phyloP scores from a whole-genome alignment of 352 stramenopile genomes.

The Pythium monospermum region DNA sequence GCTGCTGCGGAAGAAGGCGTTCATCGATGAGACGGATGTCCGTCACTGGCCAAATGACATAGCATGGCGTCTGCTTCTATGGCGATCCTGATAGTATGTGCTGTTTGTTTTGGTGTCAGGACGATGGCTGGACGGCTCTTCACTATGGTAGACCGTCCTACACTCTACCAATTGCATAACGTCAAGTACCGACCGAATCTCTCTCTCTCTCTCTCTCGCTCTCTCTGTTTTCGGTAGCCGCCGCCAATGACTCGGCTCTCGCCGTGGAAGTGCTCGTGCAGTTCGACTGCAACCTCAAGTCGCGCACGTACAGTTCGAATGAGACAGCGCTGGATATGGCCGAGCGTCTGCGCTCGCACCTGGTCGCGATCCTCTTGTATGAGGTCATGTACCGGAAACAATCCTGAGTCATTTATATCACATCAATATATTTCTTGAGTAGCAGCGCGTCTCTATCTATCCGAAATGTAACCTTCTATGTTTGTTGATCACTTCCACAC shows the following conservation, averaged over 20 bases:
- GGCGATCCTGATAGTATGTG: no score
- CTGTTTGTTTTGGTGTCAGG: conserved; percentile 21
- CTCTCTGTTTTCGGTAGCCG: no score
- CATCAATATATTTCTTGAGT: no score
- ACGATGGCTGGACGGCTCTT: conserved; percentile 69
- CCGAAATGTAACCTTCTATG: not conserved
- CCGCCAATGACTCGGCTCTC: conserved; percentile 57
- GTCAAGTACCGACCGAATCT: no score
- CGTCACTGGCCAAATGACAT: conserved; percentile 13
- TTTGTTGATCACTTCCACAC: conserved; percentile 14
- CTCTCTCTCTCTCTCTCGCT: no score
- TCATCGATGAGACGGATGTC: conserved; percentile 79
- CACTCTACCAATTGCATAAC: no score
- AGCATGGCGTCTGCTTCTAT: no score
- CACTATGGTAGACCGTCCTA: no score
- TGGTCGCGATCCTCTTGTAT: conserved; percentile 72
- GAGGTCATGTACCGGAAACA: conserved; percentile 44
- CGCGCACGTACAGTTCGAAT: conserved; percentile 54
- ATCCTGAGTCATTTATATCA: no score
- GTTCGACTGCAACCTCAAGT: conserved; percentile 56
- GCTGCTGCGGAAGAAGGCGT: conserved; percentile 63
- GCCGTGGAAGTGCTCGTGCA: conserved; percentile 64
- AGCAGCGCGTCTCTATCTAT: no score
- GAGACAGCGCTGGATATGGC: conserved; percentile 78
- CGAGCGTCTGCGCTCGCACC: conserved; percentile 61